These are phyloP conservation scores for Eucalyptus albens DNA, from an alignment of 345 rosid species.

Conservation along the genomic window DNA sequence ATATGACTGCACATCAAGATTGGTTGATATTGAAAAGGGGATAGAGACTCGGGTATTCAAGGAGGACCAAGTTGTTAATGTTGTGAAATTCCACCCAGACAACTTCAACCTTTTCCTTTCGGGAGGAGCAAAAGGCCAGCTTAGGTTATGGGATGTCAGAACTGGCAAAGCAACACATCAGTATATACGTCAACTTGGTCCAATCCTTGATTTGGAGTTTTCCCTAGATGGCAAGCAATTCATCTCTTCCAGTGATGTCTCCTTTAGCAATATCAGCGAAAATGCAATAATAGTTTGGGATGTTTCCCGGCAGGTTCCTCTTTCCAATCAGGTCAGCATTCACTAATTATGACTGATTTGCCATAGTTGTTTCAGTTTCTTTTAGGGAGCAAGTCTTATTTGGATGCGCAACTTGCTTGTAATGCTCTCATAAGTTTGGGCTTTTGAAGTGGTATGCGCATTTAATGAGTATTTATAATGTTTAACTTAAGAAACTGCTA, in stretches of 20 bases:
- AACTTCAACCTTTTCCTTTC: slow-evolving; percentile 64
- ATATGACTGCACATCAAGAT: slow-evolving; percentile 58
- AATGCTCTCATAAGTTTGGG: neutral
- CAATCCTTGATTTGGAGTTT: slow-evolving; percentile 81
- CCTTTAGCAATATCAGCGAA: slow-evolving; percentile 59
- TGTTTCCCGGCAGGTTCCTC: slow-evolving; percentile 49
- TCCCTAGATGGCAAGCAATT: slow-evolving; percentile 46
- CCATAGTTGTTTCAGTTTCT: neutral
- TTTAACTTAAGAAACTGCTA: neutral
- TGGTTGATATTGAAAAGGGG: slow-evolving; percentile 71
- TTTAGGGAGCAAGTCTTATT: neutral
- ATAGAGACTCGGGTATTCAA: slow-evolving; percentile 39
- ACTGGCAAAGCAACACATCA: slow-evolving; percentile 39
- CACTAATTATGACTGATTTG: neutral
- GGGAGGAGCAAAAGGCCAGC: slow-evolving; percentile 65
- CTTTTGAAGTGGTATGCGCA: neutral
- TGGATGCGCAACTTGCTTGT: neutral
- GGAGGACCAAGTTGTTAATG: slow-evolving; percentile 68
- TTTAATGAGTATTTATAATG: neutral
- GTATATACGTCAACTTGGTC: slow-evolving; percentile 45
- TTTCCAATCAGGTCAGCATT: slow-evolving; percentile 72
- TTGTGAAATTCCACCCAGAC: slow-evolving; percentile 53
- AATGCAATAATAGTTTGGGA: slow-evolving; percentile 81
- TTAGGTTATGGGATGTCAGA: slow-evolving; percentile 81
- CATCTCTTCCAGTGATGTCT: slow-evolving; percentile 74